These are phyloP conservation scores for Phytophthora macrochlamydospora DNA, from an alignment of 352 stramenopile genomes.

Conservation along the genomic window DNA sequence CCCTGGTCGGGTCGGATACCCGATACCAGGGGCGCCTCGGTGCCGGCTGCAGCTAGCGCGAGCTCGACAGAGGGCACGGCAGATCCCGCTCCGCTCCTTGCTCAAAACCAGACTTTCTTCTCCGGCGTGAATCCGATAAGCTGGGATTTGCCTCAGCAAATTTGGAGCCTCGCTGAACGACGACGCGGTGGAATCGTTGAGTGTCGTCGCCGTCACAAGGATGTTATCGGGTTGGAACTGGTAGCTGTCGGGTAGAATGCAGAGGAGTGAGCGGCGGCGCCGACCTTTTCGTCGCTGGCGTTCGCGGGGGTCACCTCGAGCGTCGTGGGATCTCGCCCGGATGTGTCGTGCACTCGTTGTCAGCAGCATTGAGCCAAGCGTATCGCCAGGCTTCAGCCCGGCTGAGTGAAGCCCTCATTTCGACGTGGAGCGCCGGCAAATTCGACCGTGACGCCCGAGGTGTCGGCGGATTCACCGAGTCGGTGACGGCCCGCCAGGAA, in stretches of 20 bases:
- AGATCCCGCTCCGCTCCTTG: background rate
- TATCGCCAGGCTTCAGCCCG: slow-evolving; percentile 31
- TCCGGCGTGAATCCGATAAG: background rate
- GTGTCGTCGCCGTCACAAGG: background rate
- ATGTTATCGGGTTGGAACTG: background rate
- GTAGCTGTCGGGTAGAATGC: background rate
- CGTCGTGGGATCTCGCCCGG: slow-evolving; percentile 1
- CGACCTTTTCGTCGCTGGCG: background rate
- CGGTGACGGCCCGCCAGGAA: too few relatives aligned
- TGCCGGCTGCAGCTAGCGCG: background rate
- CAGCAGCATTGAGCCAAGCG: slow-evolving; percentile 7
- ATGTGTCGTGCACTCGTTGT: slow-evolving; percentile 28
- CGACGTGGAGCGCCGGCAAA: background rate
- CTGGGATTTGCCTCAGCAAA: background rate
- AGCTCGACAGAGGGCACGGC: background rate
- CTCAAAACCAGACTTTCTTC: background rate
- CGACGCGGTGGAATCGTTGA: background rate
- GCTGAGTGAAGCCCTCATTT: background rate
- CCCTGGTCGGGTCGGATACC: background rate
- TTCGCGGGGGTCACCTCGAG: background rate
- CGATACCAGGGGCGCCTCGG: too few relatives aligned
- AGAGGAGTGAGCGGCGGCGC: background rate
- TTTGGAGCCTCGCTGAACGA: background rate
- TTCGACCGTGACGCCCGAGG: background rate
- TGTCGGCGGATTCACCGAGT: slow-evolving; percentile 1